Conservation (phyloP, 805 yeast genomes). For the Wickerhamiella alocasiicola region DNA sequence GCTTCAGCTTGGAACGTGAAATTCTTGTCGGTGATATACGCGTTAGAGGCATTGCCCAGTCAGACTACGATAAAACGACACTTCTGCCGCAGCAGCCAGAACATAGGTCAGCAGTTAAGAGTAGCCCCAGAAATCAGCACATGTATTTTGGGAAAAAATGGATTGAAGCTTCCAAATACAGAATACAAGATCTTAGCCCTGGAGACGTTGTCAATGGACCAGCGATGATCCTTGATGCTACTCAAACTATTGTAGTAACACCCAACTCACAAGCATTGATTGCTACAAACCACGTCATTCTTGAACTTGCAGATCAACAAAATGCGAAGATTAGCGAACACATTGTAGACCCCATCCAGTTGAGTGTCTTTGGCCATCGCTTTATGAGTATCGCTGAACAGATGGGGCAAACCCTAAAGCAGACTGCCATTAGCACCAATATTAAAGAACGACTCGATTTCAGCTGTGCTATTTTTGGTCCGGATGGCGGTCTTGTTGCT, state of each 20-base stretch:
- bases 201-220: constrained; percentile 57
- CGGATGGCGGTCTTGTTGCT: constrained; percentile 68
- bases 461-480: constrained; percentile 71
- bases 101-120: no score
- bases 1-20: constrained; percentile 48
- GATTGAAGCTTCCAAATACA: constrained; percentile 41
- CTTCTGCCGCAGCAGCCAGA: constrained; percentile 8
- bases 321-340: constrained; percentile 3
- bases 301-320: constrained; percentile 26
- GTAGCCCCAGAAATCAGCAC: constrained; percentile 26
- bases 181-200: constrained; percentile 38
- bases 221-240: constrained; percentile 63
- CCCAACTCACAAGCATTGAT: constrained; percentile 48
- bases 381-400: constrained; percentile 88
- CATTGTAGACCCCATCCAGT: constrained; percentile 50
- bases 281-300: constrained; percentile 48
- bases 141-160: constrained; percentile 48
- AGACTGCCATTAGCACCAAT: constrained; percentile 70
- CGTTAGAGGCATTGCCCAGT: constrained; percentile 60
- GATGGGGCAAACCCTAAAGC: constrained; percentile 71
- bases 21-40: constrained; percentile 62
- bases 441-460: constrained; percentile 76
- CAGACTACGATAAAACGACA: not conserved
- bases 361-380: constrained; percentile 70
- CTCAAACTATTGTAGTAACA: constrained; percentile 66